Conservation (phyloP, 495 filamentous ascomycete species). For the Aspergillus ellipticus region DNA sequence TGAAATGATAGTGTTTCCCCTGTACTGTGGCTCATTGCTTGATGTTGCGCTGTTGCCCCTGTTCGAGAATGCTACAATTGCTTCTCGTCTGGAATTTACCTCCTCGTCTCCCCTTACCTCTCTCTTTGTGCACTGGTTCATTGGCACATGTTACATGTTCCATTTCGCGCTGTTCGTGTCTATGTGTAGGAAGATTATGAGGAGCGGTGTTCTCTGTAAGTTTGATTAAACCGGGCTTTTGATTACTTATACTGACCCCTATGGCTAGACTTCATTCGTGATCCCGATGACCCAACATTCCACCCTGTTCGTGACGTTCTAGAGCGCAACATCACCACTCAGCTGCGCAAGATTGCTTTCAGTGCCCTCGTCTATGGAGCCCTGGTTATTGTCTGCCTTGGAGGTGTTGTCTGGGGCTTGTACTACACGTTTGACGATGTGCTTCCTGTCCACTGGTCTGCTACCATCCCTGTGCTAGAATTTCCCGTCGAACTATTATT, state of each 20-base stretch:
- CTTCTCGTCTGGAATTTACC: constrained; percentile 72
- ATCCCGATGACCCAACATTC: constrained; percentile 97
- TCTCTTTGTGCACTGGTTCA: constrained; percentile 97
- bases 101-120: constrained; percentile 74
- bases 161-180: constrained; percentile 98
- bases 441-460: constrained; percentile 88
- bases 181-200: constrained; percentile 98
- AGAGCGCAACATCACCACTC: constrained; percentile 86
- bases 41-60: constrained; percentile 86
- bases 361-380: constrained; percentile 94
- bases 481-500: constrained; percentile 93
- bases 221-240: constrained; percentile 8
- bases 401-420: constrained; percentile 94
- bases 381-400: constrained; percentile 87
- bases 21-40: constrained; percentile 90
- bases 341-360: constrained; percentile 94
- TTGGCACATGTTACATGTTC: constrained; percentile 99
- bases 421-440: constrained; percentile 60
- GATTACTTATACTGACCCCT: constrained; percentile 6
- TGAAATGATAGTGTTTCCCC: constrained; percentile 95
- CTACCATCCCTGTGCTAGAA: constrained; percentile 84
- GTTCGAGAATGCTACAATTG: constrained; percentile 73
- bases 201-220: constrained; percentile 86
- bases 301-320: constrained; percentile 96
- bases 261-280: constrained; percentile 82